Evolutionary conservation across 495 filamentous ascomycete species (phyloP).

Genomic region (Trichocladium antarcticum): DNA sequence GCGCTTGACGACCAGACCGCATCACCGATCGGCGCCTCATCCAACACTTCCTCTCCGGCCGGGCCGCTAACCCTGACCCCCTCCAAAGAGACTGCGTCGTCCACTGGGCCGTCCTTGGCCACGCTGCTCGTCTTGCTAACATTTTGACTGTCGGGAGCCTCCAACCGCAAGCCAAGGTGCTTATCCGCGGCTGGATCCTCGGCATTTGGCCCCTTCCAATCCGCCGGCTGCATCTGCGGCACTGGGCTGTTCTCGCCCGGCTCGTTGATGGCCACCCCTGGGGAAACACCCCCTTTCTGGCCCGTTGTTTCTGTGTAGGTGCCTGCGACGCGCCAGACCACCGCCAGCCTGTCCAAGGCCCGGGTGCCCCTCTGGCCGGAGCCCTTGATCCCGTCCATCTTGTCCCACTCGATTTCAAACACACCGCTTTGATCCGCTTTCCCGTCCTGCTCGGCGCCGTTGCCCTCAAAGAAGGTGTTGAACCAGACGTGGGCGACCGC

Average conservation of each 20-base stretch:
- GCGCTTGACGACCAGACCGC: too few relatives aligned
- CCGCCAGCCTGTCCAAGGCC: conserved; percentile 72
- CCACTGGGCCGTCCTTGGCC: too few relatives aligned
- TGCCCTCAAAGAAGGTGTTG: conserved; percentile 86
- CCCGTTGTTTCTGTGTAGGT: conserved; percentile 20
- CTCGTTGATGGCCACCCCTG: conserved; percentile 42
- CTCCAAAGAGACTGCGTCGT: conserved; percentile 17
- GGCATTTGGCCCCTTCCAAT: conserved; percentile 52
- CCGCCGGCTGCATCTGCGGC: conserved; percentile 53
- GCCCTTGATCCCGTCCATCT: conserved; percentile 61
- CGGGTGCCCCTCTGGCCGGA: conserved; percentile 65
- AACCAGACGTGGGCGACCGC: conserved; percentile 94
- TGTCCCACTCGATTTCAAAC: conserved; percentile 50
- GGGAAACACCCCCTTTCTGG: neutral
- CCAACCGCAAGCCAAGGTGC: conserved; percentile 53
- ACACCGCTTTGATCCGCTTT: conserved; percentile 41
- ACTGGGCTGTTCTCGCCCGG: conserved; percentile 53
- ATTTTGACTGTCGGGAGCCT: conserved; percentile 48
- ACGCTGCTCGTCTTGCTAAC: conserved; percentile 52
- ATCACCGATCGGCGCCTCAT: neutral
- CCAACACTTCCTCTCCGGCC: conserved; percentile 22
- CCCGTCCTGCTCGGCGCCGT: conserved; percentile 49
- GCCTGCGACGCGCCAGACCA: conserved; percentile 56
- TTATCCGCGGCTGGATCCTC: conserved; percentile 40
- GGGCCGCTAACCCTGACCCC: conserved; percentile 27